These are phyloP conservation scores for Pisolithus thermaeus DNA, from an alignment of 1,284 basidiomycete genomes.

Conservation along the genomic window DNA sequence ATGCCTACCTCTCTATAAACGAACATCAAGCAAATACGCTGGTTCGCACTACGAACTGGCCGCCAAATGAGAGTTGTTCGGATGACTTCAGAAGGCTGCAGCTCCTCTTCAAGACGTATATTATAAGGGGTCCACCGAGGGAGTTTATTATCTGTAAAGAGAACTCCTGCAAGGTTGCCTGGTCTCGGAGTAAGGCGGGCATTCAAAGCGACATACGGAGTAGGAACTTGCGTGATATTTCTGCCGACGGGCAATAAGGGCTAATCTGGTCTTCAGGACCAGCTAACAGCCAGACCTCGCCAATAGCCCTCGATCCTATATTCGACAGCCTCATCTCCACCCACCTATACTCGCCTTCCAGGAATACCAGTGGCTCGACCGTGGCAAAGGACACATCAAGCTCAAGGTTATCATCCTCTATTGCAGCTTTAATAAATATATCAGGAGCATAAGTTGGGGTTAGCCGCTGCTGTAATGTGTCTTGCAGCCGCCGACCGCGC, in stretches of 20 bases:
- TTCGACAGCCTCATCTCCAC: constrained; percentile 58
- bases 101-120: constrained; percentile 36
- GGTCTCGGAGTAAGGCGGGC: constrained; percentile 23
- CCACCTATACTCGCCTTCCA: constrained; percentile 56
- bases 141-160: constrained; percentile 50
- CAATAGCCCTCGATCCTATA: constrained; percentile 47
- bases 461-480: constrained; percentile 63
- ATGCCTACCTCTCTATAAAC: constrained; percentile 62
- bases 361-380: constrained; percentile 43
- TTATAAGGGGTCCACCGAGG: constrained; percentile 39
- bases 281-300: constrained; percentile 64
- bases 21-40: constrained; percentile 56
- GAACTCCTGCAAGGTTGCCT: constrained; percentile 13
- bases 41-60: constrained; percentile 40
- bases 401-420: constrained; percentile 56
- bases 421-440: constrained; percentile 46
- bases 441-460: constrained; percentile 62
- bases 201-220: constrained; percentile 6
- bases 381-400: constrained; percentile 53
- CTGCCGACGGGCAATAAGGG: constrained; percentile 25
- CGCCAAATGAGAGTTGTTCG: constrained; percentile 50
- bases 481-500: constrained; percentile 63
- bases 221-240: constrained; percentile 14
- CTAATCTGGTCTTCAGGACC: constrained; percentile 59
- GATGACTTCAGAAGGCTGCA: constrained; percentile 37